phyloP scores from a whole-genome alignment of 2,329 filamentous ascomycete species.

The Camillea tinctor region DNA sequence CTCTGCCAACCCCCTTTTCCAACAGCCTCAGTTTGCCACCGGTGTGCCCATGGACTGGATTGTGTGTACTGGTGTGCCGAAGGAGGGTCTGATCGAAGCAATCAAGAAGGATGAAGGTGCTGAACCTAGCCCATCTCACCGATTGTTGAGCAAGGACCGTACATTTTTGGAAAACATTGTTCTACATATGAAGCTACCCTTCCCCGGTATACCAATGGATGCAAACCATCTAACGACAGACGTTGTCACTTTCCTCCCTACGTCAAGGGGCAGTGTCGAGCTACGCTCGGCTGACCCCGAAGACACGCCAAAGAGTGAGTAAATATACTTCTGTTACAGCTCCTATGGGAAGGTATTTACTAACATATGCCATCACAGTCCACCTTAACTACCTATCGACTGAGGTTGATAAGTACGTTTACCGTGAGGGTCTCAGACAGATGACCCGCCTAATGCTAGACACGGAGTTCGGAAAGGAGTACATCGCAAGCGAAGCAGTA shows the following conservation, averaged over 20 bases:
- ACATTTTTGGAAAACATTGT: constrained; percentile 1
- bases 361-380: constrained; percentile 20
- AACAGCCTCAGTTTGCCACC: constrained; percentile 32
- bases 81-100: constrained; percentile 27
- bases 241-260: constrained; percentile 21
- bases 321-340: background rate
- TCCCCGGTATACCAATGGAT: constrained; percentile 18
- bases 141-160: constrained; percentile 27
- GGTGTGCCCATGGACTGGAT: constrained; percentile 38
- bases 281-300: constrained; percentile 4
- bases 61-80: constrained; percentile 25
- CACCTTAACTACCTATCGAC: constrained; percentile 31
- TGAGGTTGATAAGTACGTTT: constrained; percentile 27
- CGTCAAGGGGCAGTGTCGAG: constrained; percentile 24
- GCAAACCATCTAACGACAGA: constrained; percentile 20
- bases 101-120: constrained; percentile 33
- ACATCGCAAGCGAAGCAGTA: constrained; percentile 27
- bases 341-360: constrained; percentile 7
- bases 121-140: constrained; percentile 30
- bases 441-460: constrained; percentile 22
- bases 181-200: constrained; percentile 1
- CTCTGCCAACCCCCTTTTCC: constrained; percentile 34
- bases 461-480: constrained; percentile 17
- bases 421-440: constrained; percentile 23
- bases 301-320: constrained; percentile 1